Evolutionary conservation across 768 basidiomycete genomes (phyloP), one percentile per base, ranked within the genome.

Genomic region (Hemileccinum rubropunctum): DNA sequence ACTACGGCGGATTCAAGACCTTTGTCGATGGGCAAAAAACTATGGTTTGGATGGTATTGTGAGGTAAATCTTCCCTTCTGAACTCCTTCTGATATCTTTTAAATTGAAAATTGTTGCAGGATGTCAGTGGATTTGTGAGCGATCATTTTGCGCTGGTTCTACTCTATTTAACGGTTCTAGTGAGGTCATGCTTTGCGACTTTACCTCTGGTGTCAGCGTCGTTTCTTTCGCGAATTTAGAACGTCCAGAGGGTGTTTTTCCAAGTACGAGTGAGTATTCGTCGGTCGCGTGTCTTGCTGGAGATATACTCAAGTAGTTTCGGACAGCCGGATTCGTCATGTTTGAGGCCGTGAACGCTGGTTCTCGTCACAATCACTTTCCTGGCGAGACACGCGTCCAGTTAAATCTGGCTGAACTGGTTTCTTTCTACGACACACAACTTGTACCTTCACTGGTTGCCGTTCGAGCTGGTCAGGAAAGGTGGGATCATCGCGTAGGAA

Each of bases 121-220:
- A 58, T 6, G 36, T 81, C 3, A 77, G 80, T 59, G 80, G 73
- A 6, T 77, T 73, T 53, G 65, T 79, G 42, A 72, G 78, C 17
- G 3, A 27, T 21, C 11, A n/a, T 11, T 12, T 42, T 6, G 5
- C n/a, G 2, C 6, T n/a, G 2, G 17, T 10, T 18, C 7, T 4
- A 9, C 9, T 1, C 8, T 18, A 5, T 17, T 18, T 1, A 17
- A 36, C 1, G 7, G n/a, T 18, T 8, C 15, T 8, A 36, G 35
- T 12, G 35, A 36, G 35, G 8, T 36, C 17, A 36, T 36, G 35
- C 35, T 36, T 36, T 36, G 35, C 8, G 17, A 7, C 7, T 36
- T 36, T 36, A 36, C 35, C 15, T 36, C 35, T n/a, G 35, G 35
- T 15, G n/a, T 35, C n/a, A 35, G 34, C 15, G 34, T 35, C 3